Conservation (phyloP, 2,329 filamentous ascomycete species). For the Cercospora beticola region DNA sequence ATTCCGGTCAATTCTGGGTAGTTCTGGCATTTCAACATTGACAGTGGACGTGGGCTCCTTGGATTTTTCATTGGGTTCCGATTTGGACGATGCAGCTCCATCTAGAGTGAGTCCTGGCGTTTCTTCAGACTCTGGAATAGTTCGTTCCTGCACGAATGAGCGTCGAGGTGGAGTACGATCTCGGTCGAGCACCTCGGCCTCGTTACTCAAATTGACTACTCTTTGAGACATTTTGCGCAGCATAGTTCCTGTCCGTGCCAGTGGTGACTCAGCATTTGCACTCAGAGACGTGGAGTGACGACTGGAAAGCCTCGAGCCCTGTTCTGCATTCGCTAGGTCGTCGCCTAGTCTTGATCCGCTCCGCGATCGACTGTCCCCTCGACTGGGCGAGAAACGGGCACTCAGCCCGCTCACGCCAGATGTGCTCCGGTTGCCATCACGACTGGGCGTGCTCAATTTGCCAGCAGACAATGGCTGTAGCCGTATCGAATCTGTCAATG, state of each 20-base stretch:
- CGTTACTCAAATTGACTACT: slow-evolving; percentile 95
- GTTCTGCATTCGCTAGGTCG: slow-evolving; percentile 60
- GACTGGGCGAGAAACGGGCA: slow-evolving; percentile 52
- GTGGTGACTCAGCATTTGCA: slow-evolving; percentile 47
- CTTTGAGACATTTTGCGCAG: slow-evolving; percentile 82
- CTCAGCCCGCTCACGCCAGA: slow-evolving; percentile 46
- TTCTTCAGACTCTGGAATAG: slow-evolving; percentile 4
- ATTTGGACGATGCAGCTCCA: slow-evolving; percentile 28
- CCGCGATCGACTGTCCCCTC: slow-evolving; percentile 40
- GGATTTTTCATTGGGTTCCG: slow-evolving; percentile 35
- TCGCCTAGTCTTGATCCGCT: slow-evolving; percentile 56
- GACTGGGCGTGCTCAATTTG: slow-evolving; percentile 41
- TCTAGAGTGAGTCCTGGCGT: slow-evolving; percentile 23
- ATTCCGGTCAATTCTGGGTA: slow-evolving; percentile 53
- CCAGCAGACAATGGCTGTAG: slow-evolving; percentile 59
- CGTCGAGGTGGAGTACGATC: slow-evolving; percentile 68
- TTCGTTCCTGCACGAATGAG: slow-evolving; percentile 42
- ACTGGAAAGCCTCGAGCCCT: slow-evolving; percentile 45
- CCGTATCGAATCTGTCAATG: slow-evolving; percentile 57
- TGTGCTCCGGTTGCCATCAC: slow-evolving; percentile 47
- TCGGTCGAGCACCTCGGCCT: slow-evolving; percentile 77
- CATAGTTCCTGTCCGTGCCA: slow-evolving; percentile 53
- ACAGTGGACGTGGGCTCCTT: slow-evolving; percentile 33
- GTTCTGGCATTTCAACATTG: slow-evolving; percentile 29
- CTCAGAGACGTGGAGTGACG: slow-evolving; percentile 44